Conservation (phyloP, 805 yeast genomes). For the Saturnispora sanitii region DNA sequence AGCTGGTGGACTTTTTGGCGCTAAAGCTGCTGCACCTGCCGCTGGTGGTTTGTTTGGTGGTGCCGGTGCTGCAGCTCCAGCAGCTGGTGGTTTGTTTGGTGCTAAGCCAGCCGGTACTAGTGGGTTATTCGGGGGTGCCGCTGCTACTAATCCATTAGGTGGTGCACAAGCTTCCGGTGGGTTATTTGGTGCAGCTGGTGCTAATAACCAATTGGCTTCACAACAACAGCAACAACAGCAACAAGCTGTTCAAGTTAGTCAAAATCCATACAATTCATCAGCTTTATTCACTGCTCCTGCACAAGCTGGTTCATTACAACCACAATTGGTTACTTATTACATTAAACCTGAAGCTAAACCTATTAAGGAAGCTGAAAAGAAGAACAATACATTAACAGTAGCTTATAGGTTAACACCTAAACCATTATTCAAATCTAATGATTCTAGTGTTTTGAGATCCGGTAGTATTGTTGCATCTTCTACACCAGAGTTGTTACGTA, state of each 20-base stretch:
- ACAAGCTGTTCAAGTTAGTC: slow-evolving; percentile 27
- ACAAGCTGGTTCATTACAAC: slow-evolving; percentile 14
- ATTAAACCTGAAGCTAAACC: slow-evolving; percentile 46
- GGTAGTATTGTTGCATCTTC: slow-evolving; percentile 21
- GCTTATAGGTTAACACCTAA: slow-evolving; percentile 60
- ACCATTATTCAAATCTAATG: slow-evolving; percentile 36
- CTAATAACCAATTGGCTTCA: slow-evolving; percentile 13
- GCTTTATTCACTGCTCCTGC: slow-evolving; percentile 45
- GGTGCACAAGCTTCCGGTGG: slow-evolving; percentile 13
- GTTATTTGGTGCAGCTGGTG: slow-evolving; percentile 24
- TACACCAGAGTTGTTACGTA: slow-evolving; percentile 11
- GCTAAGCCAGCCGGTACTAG: slow-evolving; percentile 20
- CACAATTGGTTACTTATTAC: slow-evolving; percentile 33
- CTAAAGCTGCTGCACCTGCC: slow-evolving; percentile 15
- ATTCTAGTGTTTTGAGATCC: slow-evolving; percentile 15
- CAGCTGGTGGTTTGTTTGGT: slow-evolving; percentile 22
- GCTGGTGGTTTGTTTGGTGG: slow-evolving; percentile 23
- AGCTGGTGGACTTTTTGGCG: slow-evolving; percentile 28
- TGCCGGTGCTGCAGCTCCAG: slow-evolving; percentile 12
- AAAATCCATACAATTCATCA: slow-evolving; percentile 73
- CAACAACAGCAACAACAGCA: slow-evolving; percentile 19
- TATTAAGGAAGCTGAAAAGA: slow-evolving; percentile 37
- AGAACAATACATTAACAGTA: slow-evolving; percentile 47
- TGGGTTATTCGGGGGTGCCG: slow-evolving; percentile 30
- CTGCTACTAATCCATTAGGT: slow-evolving; percentile 10